Evolutionary conservation across 2,329 filamentous ascomycete genomes (phyloP).

Genomic region (Aspergillus hiratsukae): DNA sequence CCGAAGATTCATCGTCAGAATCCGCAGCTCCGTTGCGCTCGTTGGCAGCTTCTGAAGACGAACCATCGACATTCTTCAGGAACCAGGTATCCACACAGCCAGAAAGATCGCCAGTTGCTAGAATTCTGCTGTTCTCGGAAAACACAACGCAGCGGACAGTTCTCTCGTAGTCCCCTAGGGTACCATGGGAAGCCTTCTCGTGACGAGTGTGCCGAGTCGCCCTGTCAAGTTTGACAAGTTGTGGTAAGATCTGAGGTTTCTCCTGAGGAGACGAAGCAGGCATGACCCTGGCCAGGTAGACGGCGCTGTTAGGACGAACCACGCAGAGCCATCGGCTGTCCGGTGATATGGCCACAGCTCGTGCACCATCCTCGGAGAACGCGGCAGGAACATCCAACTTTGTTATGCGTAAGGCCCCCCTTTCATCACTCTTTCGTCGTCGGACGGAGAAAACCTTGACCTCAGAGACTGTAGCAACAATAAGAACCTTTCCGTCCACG

Average conservation of each 20-base stretch:
- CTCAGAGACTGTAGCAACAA: conserved; percentile 69
- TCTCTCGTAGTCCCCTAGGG: conserved; percentile 70
- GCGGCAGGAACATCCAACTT: conserved; percentile 62
- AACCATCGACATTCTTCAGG: conserved; percentile 49
- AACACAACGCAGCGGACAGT: conserved; percentile 72
- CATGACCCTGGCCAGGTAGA: conserved; percentile 51
- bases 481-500: conserved; percentile 65
- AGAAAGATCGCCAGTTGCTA: conserved; percentile 75
- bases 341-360: conserved; percentile 53
- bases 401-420: conserved; percentile 63
- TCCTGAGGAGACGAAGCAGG: conserved; percentile 37
- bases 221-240: conserved; percentile 39
- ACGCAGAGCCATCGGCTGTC: conserved; percentile 43
- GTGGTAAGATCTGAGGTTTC: conserved; percentile 43
- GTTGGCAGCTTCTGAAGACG: conserved; percentile 36
- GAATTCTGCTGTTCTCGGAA: conserved; percentile 71
- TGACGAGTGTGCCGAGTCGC: conserved; percentile 27
- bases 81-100: conserved; percentile 88
- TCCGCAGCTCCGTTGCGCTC: conserved; percentile 43
- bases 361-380: conserved; percentile 61
- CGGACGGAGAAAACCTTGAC: conserved; percentile 73
- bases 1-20: conserved; percentile 45
- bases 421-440: conserved; percentile 47
- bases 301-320: conserved; percentile 57
- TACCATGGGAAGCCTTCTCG: conserved; percentile 56